These are phyloP conservation scores for Coemansia sp. DNA, from an alignment of 192 early-diverging fungal genomes.

Conservation along the genomic window DNA sequence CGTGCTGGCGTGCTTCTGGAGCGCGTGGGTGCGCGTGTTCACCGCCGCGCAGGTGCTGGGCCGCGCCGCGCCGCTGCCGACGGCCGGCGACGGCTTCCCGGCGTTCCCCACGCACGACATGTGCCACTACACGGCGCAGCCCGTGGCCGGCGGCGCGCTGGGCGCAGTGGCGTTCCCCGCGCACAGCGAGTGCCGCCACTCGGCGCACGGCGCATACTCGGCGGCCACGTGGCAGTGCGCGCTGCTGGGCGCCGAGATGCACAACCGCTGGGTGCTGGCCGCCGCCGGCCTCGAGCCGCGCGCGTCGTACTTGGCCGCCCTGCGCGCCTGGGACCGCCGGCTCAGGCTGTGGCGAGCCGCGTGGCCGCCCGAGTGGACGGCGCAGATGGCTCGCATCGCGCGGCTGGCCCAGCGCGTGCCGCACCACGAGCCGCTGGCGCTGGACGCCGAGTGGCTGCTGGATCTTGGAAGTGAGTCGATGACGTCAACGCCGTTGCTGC, in stretches of 20 bases:
- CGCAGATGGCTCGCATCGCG: conserved; percentile 15
- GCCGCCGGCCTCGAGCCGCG: conserved; percentile 4
- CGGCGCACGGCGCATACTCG: conserved; percentile 15
- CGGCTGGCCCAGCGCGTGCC: conserved; percentile 4
- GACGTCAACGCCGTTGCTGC: background rate
- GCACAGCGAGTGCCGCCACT: background rate
- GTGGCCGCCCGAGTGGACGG: conserved; percentile 32
- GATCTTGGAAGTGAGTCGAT: background rate
- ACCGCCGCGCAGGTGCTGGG: conserved; percentile 32
- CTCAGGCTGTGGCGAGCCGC: conserved; percentile 13
- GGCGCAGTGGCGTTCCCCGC: conserved; percentile 15
- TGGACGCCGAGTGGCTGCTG: conserved; percentile 2
- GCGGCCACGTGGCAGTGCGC: conserved; percentile 24
- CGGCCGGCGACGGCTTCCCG: conserved; percentile 9
- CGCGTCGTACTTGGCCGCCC: conserved; percentile 16
- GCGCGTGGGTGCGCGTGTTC: conserved; percentile 27
- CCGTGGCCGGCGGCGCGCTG: background rate
- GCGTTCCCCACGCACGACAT: conserved; percentile 39
- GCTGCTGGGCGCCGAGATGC: conserved; percentile 22
- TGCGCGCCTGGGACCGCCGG: conserved; percentile 26
- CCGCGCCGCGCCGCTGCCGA: conserved; percentile 4
- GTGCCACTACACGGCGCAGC: conserved; percentile 37
- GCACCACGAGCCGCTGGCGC: background rate
- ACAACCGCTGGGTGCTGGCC: conserved; percentile 25
- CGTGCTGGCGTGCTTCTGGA: conserved; percentile 41